These are phyloP conservation scores for Boehmeria nivea DNA, from an alignment of 306 rosid species.

Conservation along the genomic window DNA sequence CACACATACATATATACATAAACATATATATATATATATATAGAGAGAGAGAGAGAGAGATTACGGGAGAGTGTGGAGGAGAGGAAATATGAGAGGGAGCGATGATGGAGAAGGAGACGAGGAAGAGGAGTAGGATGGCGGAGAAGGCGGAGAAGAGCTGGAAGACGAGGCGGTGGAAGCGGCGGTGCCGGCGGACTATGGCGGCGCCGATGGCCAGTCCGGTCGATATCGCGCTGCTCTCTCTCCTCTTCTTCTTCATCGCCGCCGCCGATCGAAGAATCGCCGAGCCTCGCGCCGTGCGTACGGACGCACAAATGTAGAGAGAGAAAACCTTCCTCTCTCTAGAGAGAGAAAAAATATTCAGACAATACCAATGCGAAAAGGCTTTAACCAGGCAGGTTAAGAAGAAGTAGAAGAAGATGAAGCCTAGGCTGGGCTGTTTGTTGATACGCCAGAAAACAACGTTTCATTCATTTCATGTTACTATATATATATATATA, in stretches of 20 bases:
- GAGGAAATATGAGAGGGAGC: slow-evolving; percentile 32
- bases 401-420: neutral
- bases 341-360: neutral
- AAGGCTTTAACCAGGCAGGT: no score
- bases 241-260: slow-evolving; percentile 36
- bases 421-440: neutral
- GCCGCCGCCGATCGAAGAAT: neutral
- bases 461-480: neutral
- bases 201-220: slow-evolving; percentile 19
- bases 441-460: neutral
- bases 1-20: neutral
- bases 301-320: neutral
- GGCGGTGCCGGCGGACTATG: slow-evolving; percentile 29
- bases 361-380: no score
- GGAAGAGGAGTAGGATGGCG: slow-evolving; percentile 46
- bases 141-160: slow-evolving; percentile 50
- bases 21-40: no score
- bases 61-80: slow-evolving; percentile 20
- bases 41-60: neutral
- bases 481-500: no score
- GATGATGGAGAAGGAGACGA: slow-evolving; percentile 40
- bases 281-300: neutral
- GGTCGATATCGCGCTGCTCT: neutral
- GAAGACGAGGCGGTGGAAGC: slow-evolving; percentile 31
- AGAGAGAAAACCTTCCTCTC: no score